Base-by-base conservation (phyloP, 768 basidiomycete species). In the Lactarius akahatsu region DNA sequence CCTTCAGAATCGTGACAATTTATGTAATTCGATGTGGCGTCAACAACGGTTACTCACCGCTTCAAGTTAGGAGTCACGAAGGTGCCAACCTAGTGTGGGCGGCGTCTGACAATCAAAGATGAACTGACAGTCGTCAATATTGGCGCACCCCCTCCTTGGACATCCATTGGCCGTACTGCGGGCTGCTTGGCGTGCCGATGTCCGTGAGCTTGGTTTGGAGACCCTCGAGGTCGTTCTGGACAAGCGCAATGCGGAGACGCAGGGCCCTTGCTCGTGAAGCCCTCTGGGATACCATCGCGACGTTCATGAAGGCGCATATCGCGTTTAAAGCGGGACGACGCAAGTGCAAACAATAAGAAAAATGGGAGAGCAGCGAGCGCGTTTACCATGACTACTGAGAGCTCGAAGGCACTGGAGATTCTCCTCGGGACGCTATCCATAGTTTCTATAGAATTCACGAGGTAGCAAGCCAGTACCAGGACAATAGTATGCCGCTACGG, bases 181-280 rank as follows among this genome's bases (percentile, higher is more conserved):
- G 54, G 47, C n/a, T 61, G 15, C 20, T 52, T 18, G 43, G 60
- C 5, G 41, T 57, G 54, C 60, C 57, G 54, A 61, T 13, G 20
- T 36, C 59, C 26, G 43, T 32, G 20, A 52, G 38, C 40, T 23
- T 55, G 13, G 56, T 60, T 43, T 66, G 47, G 11, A 62, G 43
- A 30, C 65, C 60, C 9, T 30, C 28, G 32, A 57, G 45, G 18
- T 57, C 18, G 6, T 20, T 62, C 32, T 62, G 55, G 28, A 23
- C 36, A 7, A 66, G 65, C 9, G 59, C 60, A 23, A 52, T 30
- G 30, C 65, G 65, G 38, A 62, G 54, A 10, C 15, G 30, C 45
- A 66, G 65, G 65, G 11, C 60, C 55, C 2, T 66, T 60, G 34
- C n/a, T 26, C 26, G 43, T 38, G 32, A 66, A 66, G 23, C 65